phyloP scores from a whole-genome alignment of 2,329 filamentous ascomycete species.

The Penicillium sp. region DNA sequence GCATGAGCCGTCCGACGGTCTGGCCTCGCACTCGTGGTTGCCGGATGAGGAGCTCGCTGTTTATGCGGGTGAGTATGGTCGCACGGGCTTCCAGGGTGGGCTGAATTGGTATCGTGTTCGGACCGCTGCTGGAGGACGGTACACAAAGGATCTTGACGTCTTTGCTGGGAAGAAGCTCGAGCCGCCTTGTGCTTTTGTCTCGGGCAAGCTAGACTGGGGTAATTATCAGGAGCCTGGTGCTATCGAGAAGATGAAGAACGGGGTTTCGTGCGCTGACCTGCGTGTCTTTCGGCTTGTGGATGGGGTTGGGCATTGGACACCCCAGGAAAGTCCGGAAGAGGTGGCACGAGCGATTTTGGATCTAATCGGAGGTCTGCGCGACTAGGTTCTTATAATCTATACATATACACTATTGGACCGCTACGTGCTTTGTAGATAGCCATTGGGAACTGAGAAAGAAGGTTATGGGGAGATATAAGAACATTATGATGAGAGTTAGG shows the following conservation, averaged over 20 bases:
- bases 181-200: conserved; percentile 54
- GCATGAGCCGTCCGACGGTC: conserved; percentile 36
- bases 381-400: not conserved
- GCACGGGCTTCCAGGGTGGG: conserved; percentile 57
- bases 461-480: not conserved
- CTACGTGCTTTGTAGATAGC: not conserved
- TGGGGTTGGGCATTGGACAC: conserved; percentile 61
- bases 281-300: conserved; percentile 47
- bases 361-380: not conserved
- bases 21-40: conserved; percentile 45
- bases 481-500: not conserved
- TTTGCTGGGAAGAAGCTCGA: conserved; percentile 55
- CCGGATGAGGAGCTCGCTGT: conserved; percentile 49
- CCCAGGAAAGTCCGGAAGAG: conserved; percentile 54
- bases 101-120: conserved; percentile 60
- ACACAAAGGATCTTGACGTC: conserved; percentile 46
- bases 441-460: not conserved
- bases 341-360: conserved; percentile 31
- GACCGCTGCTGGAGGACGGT: conserved; percentile 42
- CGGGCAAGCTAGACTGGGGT: conserved; percentile 57
- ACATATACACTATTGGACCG: not conserved
- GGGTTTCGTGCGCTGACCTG: conserved; percentile 47
- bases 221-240: conserved; percentile 59
- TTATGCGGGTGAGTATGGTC: conserved; percentile 53
- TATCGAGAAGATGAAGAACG: conserved; percentile 46